Conservation (phyloP, 2,329 filamentous ascomycete genomes). For the Colletotrichum sp. region DNA sequence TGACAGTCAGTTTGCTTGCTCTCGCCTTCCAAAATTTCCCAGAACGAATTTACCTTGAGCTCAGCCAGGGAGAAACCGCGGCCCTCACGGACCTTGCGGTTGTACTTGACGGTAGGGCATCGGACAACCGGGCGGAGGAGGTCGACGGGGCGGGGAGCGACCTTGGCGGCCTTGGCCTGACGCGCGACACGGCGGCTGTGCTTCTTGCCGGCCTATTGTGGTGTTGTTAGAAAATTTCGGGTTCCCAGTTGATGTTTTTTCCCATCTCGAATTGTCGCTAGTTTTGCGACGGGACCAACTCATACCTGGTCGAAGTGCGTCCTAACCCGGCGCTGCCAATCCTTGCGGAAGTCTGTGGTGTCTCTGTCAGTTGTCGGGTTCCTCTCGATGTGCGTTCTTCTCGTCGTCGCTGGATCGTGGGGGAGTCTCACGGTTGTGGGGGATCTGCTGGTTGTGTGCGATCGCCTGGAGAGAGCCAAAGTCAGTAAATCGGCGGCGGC, state of each 20-base stretch:
- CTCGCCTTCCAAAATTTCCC: neutral
- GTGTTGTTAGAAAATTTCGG: neutral
- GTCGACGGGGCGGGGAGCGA: slow-evolving; percentile 97
- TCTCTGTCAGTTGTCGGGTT: slow-evolving; percentile 42
- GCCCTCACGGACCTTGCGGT: slow-evolving; percentile 94
- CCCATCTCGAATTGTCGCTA: slow-evolving; percentile 27
- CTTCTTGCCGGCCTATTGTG: slow-evolving; percentile 88
- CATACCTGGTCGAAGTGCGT: slow-evolving; percentile 99
- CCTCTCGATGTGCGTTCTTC: slow-evolving; percentile 22
- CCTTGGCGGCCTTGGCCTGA: slow-evolving; percentile 90
- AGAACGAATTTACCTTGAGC: slow-evolving; percentile 79
- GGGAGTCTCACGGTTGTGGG: slow-evolving; percentile 82
- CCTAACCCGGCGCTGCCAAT: slow-evolving; percentile 99
- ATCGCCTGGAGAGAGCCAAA: slow-evolving; percentile 63
- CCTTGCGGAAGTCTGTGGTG: slow-evolving; percentile 91
- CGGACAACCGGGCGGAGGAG: slow-evolving; percentile 94
- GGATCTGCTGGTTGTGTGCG: slow-evolving; percentile 99
- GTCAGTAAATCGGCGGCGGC: neutral
- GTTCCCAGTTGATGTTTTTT: slow-evolving; percentile 24
- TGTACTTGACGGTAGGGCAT: slow-evolving; percentile 99
- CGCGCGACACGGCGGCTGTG: slow-evolving; percentile 88
- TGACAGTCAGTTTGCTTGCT: neutral
- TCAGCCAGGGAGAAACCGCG: slow-evolving; percentile 97
- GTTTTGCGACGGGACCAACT: neutral
- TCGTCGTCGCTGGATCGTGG: slow-evolving; percentile 14